Percentiles rank a stretch among this genome's conserved stretches.
Evolutionary conservation across 2,329 filamentous ascomycete genomes (phyloP).

Genomic region (Penicillium nordicum): DNA sequence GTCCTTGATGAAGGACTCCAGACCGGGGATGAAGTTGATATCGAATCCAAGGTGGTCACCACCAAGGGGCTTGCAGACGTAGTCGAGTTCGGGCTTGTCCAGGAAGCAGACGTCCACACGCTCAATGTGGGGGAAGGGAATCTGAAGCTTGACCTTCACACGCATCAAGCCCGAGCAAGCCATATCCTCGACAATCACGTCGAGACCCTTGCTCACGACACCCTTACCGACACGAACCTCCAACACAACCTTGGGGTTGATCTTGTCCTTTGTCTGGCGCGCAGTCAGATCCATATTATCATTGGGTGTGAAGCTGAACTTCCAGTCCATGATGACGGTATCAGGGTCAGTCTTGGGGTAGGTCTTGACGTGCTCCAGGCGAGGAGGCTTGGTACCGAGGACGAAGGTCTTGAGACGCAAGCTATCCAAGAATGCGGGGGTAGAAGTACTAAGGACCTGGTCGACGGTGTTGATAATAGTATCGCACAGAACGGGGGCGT

Average conservation of each 20-base stretch:
- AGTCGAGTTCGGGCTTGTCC: constrained; percentile 84
- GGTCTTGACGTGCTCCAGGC: constrained; percentile 96
- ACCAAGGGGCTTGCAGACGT: constrained; percentile 94
- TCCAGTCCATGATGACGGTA: constrained; percentile 98
- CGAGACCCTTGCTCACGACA: constrained; percentile 92
- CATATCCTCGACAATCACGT: constrained; percentile 98
- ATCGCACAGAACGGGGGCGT: constrained; percentile 86
- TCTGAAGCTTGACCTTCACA: constrained; percentile 94
- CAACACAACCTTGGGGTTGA: constrained; percentile 94
- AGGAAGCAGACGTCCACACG: constrained; percentile 94
- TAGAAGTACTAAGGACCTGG: constrained; percentile 89
- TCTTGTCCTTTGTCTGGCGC: constrained; percentile 86
- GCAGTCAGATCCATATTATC: constrained; percentile 88
- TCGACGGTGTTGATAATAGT: constrained; percentile 93
- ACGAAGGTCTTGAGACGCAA: constrained; percentile 91
- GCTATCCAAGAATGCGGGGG: constrained; percentile 88
- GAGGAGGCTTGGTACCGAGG: constrained; percentile 88
- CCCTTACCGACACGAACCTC: constrained; percentile 94
- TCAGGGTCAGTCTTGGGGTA: constrained; percentile 96
- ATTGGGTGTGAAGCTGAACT: constrained; percentile 97
- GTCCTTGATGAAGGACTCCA: constrained; percentile 90
- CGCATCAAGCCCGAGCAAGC: constrained; percentile 94
- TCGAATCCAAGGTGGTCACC: constrained; percentile 96
- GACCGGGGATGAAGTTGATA: constrained; percentile 96
- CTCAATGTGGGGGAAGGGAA: constrained; percentile 93